phyloP scores from a whole-genome alignment of 106 monocot genomes.

The Posidonia australis region DNA sequence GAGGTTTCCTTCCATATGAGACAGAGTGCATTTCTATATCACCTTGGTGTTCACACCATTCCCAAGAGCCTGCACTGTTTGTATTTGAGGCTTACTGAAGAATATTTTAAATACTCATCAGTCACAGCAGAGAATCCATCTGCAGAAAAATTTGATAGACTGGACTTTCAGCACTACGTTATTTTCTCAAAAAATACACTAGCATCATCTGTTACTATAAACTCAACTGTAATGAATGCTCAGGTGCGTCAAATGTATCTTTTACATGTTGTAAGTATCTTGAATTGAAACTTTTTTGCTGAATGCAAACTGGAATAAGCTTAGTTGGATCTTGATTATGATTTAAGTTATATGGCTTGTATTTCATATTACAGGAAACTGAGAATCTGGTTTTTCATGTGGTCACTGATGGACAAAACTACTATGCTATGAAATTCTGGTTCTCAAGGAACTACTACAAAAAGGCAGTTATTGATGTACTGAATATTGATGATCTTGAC shows the following conservation, averaged over 20 bases:
- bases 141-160: constrained; percentile 35
- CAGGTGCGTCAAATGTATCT: constrained; percentile 20
- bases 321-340: neutral
- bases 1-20: constrained; percentile 64
- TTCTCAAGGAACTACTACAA: constrained; percentile 46
- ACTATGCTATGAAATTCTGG: constrained; percentile 74
- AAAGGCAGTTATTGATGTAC: constrained; percentile 36
- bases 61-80: constrained; percentile 61
- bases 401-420: constrained; percentile 67
- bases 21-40: constrained; percentile 64
- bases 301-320: too few species aligned
- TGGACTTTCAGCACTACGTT: constrained; percentile 33
- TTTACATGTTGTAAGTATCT: too few species aligned
- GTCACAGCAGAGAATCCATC: constrained; percentile 13
- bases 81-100: constrained; percentile 48
- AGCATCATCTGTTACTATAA: constrained; percentile 42
- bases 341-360: neutral
- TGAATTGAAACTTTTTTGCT: too few species aligned
- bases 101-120: constrained; percentile 34
- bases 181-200: constrained; percentile 49
- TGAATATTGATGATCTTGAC: constrained; percentile 51
- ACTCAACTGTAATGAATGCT: constrained; percentile 46
- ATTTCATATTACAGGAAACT: constrained; percentile 30
- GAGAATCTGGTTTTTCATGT: constrained; percentile 61
- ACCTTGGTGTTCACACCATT: constrained; percentile 57